Conservation (phyloP, 2,329 filamentous ascomycete species). For the Orbilia quercus region DNA sequence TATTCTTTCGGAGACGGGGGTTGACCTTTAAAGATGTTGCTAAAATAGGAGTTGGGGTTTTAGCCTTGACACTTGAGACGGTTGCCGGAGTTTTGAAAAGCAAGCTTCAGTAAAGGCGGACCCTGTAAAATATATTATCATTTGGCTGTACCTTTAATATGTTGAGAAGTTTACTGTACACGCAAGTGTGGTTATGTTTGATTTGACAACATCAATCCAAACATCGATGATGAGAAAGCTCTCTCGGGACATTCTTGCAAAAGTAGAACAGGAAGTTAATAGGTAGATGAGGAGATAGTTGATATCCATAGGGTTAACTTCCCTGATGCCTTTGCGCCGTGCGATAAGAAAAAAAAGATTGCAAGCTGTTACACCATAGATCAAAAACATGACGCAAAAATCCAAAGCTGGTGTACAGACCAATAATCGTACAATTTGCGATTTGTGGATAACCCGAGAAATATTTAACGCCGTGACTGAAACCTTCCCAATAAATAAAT, state of each 20-base stretch:
- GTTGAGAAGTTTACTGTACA: no score
- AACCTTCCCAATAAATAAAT: no score
- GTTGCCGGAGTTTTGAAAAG: constrained; percentile 2
- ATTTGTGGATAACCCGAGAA: neutral
- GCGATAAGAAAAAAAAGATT: neutral
- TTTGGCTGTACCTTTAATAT: no score
- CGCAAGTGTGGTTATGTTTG: no score
- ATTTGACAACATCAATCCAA: no score
- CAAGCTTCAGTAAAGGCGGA: neutral
- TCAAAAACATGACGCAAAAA: neutral
- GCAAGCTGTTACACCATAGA: neutral
- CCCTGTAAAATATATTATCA: neutral
- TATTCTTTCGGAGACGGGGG: constrained; percentile 22
- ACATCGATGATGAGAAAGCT: no score
- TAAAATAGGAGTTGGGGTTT: neutral
- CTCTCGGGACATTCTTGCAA: neutral
- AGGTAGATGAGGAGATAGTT: neutral
- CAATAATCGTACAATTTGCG: constrained; percentile 38
- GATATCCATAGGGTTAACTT: neutral
- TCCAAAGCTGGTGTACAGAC: constrained; percentile 6
- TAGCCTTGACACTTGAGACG: constrained; percentile 14
- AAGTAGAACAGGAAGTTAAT: no score
- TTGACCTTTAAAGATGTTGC: constrained; percentile 25
- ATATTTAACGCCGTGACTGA: neutral
- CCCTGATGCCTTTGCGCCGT: constrained; percentile 9